Conservation (phyloP, 345 rosid genomes). For the Citrus unshiu region DNA sequence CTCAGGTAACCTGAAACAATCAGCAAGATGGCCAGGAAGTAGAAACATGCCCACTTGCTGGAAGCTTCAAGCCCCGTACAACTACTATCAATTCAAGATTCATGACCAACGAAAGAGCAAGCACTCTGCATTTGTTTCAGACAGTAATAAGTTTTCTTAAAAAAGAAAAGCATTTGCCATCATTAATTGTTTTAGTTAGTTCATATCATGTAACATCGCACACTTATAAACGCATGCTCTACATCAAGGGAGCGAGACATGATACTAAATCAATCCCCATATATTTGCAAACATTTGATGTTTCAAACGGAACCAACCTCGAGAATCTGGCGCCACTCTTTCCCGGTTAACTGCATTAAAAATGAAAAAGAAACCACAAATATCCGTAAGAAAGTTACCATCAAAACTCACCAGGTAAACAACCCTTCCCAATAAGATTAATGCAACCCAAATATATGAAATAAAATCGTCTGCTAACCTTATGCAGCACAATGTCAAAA, state of each 20-base stretch:
- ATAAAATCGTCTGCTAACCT: slow-evolving; percentile 33
- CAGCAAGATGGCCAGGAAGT: slow-evolving; percentile 52
- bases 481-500: slow-evolving; percentile 73
- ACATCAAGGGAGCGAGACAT: not conserved
- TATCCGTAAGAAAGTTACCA: not conserved
- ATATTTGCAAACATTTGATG: not conserved
- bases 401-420: not conserved
- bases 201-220: slow-evolving; percentile 7
- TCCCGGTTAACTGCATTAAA: slow-evolving; percentile 52
- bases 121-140: slow-evolving; percentile 50
- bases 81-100: slow-evolving; percentile 50
- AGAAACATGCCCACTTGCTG: slow-evolving; percentile 42
- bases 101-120: slow-evolving; percentile 44
- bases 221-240: not conserved
- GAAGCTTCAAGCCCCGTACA: slow-evolving; percentile 38
- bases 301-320: slow-evolving; percentile 46
- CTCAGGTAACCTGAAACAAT: slow-evolving; percentile 48
- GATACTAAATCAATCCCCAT: not conserved
- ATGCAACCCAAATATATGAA: not conserved
- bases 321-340: slow-evolving; percentile 75
- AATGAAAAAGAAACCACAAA: slow-evolving; percentile 3
- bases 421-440: not conserved
- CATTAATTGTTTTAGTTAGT: slow-evolving; percentile 14
- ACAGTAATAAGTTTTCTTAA: slow-evolving; percentile 31
- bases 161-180: slow-evolving; percentile 20